Percentiles rank a stretch among this genome's conserved stretches.
Evolutionary conservation across 2,329 filamentous ascomycete species (phyloP).

Genomic region (Cladorrhinum sp.): DNA sequence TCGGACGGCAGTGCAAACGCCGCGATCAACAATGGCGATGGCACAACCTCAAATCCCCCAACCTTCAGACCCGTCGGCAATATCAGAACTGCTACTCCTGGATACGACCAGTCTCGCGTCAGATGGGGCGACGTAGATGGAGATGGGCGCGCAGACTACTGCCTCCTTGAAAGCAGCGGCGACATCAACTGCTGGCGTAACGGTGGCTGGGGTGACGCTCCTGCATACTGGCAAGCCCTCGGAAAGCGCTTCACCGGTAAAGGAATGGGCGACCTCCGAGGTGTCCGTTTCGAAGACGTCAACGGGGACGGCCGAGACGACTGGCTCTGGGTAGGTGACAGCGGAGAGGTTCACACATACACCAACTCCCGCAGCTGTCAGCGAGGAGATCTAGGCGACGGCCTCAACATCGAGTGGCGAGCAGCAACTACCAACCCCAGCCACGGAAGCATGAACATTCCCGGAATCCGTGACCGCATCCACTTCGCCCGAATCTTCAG

Average conservation of each 20-base stretch:
- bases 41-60: not conserved
- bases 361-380: slow-evolving; percentile 26
- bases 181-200: slow-evolving; percentile 19
- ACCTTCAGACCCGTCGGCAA: not conserved
- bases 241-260: slow-evolving; percentile 24
- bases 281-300: slow-evolving; percentile 12
- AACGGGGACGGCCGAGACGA: slow-evolving; percentile 23
- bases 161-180: slow-evolving; percentile 23
- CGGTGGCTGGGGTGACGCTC: slow-evolving; percentile 9
- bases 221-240: slow-evolving; percentile 35
- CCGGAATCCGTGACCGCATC: slow-evolving; percentile 5
- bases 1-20: not conserved
- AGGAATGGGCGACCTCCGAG: slow-evolving; percentile 22
- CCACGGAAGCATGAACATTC: not conserved
- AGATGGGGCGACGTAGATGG: slow-evolving; percentile 11
- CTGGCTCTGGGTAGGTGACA: slow-evolving; percentile 25
- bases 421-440: not conserved
- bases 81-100: not conserved
- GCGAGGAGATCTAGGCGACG: slow-evolving; percentile 21
- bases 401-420: slow-evolving; percentile 20
- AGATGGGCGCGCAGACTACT: slow-evolving; percentile 10
- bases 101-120: slow-evolving; percentile 7
- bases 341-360: slow-evolving; percentile 21
- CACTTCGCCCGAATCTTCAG: not conserved
- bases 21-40: not conserved